Conservation (phyloP, 208 protist species). For the Porcisia hertigi region DNA sequence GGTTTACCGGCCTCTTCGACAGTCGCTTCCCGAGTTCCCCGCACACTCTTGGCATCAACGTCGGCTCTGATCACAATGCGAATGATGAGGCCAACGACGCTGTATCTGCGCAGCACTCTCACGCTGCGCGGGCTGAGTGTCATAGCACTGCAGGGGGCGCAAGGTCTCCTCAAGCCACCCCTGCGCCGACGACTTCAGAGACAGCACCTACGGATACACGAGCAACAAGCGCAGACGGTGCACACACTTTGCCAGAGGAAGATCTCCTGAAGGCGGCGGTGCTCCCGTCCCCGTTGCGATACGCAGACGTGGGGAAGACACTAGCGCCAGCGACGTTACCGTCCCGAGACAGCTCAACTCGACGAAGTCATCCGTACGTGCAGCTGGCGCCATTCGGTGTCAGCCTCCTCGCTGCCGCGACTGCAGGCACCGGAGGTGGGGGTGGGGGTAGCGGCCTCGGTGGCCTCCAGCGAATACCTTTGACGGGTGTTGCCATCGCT, state of each 20-base stretch:
- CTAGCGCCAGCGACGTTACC: neutral
- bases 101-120: neutral
- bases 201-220: neutral
- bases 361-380: conserved; percentile 10
- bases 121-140: neutral
- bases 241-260: neutral
- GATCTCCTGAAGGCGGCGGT: conserved; percentile 7
- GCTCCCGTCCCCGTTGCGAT: neutral
- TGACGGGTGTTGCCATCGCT: neutral
- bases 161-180: neutral
- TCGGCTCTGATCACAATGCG: neutral
- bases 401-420: conserved; percentile 62
- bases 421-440: conserved; percentile 11
- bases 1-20: conserved; percentile 20
- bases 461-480: conserved; percentile 44
- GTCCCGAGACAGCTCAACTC: neutral
- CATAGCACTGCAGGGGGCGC: neutral
- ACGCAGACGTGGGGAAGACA: neutral
- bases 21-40: neutral
- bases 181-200: neutral
- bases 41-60: neutral
- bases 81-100: neutral
- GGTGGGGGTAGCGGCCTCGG: conserved; percentile 11
- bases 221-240: neutral
- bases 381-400: conserved; percentile 63